These are phyloP conservation scores for Fusarium sp. DNA, from an alignment of 2,329 filamentous ascomycete species.

Conservation along the genomic window DNA sequence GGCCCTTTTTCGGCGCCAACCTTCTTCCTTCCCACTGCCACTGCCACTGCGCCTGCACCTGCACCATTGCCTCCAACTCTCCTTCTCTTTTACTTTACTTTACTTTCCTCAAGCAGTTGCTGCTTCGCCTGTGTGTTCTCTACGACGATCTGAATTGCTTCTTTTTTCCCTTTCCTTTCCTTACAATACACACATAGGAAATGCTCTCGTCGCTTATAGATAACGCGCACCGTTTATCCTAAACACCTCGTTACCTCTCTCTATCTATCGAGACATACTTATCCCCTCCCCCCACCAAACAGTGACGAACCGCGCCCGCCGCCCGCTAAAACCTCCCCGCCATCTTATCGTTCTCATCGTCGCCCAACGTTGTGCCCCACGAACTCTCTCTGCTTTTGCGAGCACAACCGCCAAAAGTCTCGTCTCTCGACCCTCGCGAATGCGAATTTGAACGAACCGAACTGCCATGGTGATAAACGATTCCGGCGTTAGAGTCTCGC, in stretches of 20 bases:
- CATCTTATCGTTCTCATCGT: constrained; percentile 36
- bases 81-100: constrained; percentile 43
- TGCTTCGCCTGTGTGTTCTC: constrained; percentile 43
- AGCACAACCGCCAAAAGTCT: constrained; percentile 19
- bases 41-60: constrained; percentile 27
- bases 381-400: constrained; percentile 26
- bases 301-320: constrained; percentile 37
- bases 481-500: constrained; percentile 51
- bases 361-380: constrained; percentile 42
- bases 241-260: constrained; percentile 21
- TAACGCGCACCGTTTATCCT: constrained; percentile 39
- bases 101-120: constrained; percentile 41
- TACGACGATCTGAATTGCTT: constrained; percentile 47
- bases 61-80: constrained; percentile 35
- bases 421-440: constrained; percentile 4
- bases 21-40: constrained; percentile 30
- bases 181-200: constrained; percentile 36
- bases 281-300: constrained; percentile 40
- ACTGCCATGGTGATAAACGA: constrained; percentile 56
- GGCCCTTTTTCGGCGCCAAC: constrained; percentile 38
- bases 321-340: constrained; percentile 40
- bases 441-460: constrained; percentile 12
- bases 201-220: constrained; percentile 46
- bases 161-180: constrained; percentile 35
- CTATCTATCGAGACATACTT: constrained; percentile 3